These are phyloP conservation scores for Opeltia flavorubescens DNA, from an alignment of 495 filamentous ascomycete species.

Conservation along the genomic window DNA sequence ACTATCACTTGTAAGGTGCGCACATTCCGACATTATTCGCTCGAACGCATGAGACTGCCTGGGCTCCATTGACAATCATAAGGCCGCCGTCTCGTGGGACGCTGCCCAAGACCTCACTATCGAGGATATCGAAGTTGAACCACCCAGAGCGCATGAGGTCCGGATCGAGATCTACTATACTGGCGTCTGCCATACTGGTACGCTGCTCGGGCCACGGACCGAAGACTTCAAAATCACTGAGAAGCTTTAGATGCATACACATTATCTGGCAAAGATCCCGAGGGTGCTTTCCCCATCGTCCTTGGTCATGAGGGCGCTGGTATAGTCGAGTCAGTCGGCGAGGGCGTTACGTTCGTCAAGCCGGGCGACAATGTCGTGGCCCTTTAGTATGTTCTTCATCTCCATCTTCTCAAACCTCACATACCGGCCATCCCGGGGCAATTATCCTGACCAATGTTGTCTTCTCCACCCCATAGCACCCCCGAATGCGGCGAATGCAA, in stretches of 20 bases:
- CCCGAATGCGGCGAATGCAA: constrained; percentile 97
- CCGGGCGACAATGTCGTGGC: constrained; percentile 86
- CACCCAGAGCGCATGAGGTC: constrained; percentile 90
- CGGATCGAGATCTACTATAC: constrained; percentile 94
- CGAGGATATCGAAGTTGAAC: constrained; percentile 83
- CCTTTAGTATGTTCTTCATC: constrained; percentile 58
- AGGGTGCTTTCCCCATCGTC: constrained; percentile 94
- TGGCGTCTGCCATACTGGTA: constrained; percentile 95
- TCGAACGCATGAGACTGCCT: too few relatives aligned
- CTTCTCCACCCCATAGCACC: constrained; percentile 41
- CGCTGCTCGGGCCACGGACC: constrained; percentile 6
- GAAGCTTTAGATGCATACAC: constrained; percentile 76
- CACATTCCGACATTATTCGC: constrained; percentile 2
- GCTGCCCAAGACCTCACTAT: constrained; percentile 76
- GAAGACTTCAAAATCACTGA: constrained; percentile 1
- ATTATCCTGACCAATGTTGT: neutral
- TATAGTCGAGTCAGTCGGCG: constrained; percentile 90
- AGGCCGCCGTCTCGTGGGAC: constrained; percentile 96
- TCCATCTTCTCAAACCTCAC: constrained; percentile 1
- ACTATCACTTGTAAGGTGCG: constrained; percentile 64
- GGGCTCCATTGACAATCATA: neutral
- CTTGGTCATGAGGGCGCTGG: constrained; percentile 95
- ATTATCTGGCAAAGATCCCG: constrained; percentile 92
- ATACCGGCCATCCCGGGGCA: neutral
- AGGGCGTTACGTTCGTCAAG: constrained; percentile 89